phyloP scores from a whole-genome alignment of 192 early-diverging fungal genomes.

The Backusella westeae region DNA sequence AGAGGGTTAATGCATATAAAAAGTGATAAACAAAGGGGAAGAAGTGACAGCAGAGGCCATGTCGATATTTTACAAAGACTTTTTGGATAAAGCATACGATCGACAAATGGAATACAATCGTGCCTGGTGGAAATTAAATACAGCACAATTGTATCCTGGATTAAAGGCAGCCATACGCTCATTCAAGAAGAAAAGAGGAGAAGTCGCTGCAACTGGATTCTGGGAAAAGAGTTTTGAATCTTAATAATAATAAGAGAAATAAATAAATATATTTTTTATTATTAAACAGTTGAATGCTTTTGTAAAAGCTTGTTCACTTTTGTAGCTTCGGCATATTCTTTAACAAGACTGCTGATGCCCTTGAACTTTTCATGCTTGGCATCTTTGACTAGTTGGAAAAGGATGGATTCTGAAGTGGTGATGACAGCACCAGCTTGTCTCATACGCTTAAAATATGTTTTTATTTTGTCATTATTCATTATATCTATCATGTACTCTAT shows the following conservation, averaged over 20 bases:
- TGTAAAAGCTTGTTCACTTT: conserved; percentile 59
- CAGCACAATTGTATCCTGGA: conserved; percentile 46
- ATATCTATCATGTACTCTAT: not conserved
- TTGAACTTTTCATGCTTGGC: conserved; percentile 72
- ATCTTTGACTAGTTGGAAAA: conserved; percentile 72
- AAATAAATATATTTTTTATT: not conserved
- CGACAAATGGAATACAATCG: conserved; percentile 60
- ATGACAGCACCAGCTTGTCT: conserved; percentile 72
- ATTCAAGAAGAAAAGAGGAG: conserved; percentile 10
- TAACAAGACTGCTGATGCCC: conserved; percentile 75
- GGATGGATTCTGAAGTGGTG: conserved; percentile 69
- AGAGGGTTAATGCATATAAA: not conserved
- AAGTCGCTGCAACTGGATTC: conserved; percentile 21
- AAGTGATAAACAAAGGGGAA: conserved; percentile 41
- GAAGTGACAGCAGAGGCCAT: conserved; percentile 48
- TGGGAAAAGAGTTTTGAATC: conserved; percentile 44
- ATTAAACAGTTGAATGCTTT: conserved; percentile 3
- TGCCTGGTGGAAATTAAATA: conserved; percentile 54
- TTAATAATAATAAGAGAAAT: not conserved
- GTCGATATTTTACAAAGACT: conserved; percentile 59
- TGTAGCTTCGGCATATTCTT: conserved; percentile 74
- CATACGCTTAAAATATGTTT: conserved; percentile 39
- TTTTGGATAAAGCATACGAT: conserved; percentile 52
- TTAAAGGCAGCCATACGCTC: conserved; percentile 40
- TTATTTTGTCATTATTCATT: not conserved